Evolutionary conservation across 257 asterid genomes (phyloP).

Genomic region (Leptodermis oblonga): DNA sequence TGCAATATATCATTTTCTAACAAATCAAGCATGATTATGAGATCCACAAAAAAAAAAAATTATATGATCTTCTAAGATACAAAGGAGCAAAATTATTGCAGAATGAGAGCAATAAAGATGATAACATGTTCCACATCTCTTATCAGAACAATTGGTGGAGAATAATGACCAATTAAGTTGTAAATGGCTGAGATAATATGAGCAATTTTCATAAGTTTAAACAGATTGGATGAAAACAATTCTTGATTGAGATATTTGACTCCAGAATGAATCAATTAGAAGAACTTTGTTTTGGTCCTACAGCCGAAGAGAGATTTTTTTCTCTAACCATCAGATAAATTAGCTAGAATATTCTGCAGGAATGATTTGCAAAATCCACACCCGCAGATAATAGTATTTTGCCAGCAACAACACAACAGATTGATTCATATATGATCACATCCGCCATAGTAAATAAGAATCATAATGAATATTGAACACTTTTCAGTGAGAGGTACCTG

Average conservation of each 20-base stretch:
- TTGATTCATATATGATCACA: background rate
- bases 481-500: constrained; percentile 47
- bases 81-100: background rate
- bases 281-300: background rate
- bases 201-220: background rate
- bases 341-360: background rate
- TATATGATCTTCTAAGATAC: background rate
- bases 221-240: background rate
- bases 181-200: background rate
- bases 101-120: background rate
- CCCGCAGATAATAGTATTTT: background rate
- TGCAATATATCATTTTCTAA: background rate
- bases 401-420: background rate
- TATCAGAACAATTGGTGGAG: background rate
- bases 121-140: background rate
- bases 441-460: background rate
- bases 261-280: background rate
- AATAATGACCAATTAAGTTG: background rate
- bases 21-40: background rate
- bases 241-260: background rate
- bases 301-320: background rate
- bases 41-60: background rate
- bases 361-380: background rate
- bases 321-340: background rate
- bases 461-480: background rate